These are phyloP conservation scores for Clonostachys byssicola DNA, from an alignment of 2,329 filamentous ascomycete genomes.

Conservation along the genomic window DNA sequence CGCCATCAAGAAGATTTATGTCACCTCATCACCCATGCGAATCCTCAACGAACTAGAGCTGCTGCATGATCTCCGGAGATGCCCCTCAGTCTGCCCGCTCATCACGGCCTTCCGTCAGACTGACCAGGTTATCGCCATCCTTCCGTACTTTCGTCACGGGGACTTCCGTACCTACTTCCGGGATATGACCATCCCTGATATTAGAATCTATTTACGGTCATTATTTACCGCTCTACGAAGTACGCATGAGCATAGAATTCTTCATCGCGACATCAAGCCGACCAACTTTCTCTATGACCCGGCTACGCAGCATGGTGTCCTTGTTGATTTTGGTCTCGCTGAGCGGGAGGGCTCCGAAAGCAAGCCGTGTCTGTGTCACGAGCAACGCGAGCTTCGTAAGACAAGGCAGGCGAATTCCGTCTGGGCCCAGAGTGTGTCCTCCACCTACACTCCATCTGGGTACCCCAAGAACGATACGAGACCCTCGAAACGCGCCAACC, in stretches of 20 bases:
- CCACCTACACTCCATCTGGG: constrained; percentile 36
- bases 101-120: constrained; percentile 95
- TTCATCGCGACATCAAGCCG: constrained; percentile 95
- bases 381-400: constrained; percentile 58
- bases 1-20: constrained; percentile 99
- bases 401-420: constrained; percentile 53
- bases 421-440: constrained; percentile 36
- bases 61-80: constrained; percentile 80
- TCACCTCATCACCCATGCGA: constrained; percentile 88
- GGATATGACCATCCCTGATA: constrained; percentile 80
- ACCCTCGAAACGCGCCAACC: constrained; percentile 84
- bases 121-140: constrained; percentile 90
- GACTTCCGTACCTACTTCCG: constrained; percentile 96
- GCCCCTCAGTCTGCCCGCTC: constrained; percentile 83
- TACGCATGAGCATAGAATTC: constrained; percentile 79
- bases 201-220: constrained; percentile 83
- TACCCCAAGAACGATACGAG: constrained; percentile 90
- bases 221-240: constrained; percentile 81
- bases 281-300: constrained; percentile 97
- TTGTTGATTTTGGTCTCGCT: constrained; percentile 98
- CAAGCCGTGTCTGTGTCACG: constrained; percentile 79
- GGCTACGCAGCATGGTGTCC: constrained; percentile 72
- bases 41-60: constrained; percentile 97
- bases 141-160: constrained; percentile 92
- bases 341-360: constrained; percentile 76